Evolutionary conservation across 306 rosid genomes (phyloP), one percentile per base, ranked within the genome.

Genomic region (Arachis hypogaea): DNA sequence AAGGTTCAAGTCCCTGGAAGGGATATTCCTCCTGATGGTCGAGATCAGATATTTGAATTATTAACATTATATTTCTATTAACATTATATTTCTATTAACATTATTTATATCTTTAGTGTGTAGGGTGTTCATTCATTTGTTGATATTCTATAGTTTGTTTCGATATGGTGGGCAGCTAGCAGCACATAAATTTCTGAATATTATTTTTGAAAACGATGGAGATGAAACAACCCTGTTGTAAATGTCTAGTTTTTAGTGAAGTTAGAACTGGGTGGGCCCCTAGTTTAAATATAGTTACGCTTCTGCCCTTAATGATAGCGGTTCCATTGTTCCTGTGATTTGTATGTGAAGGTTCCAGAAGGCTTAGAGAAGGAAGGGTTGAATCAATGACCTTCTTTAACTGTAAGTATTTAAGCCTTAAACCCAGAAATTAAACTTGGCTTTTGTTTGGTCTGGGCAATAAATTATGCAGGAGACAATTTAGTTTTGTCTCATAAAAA

Each of bases 1-100:
- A 86, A 86, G 66, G 96, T 95, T 66, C 96, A 85, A 74, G 98
- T 95, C 80, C 96, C 93, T 0, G 98, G 99, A 69, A 84, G 99
- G 72, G 99, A 95, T 63, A 83, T 92, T 82, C 92, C 96, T 29
- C 86, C 85, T 6, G 98, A 95, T 51, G 92, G 93, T 28, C 90
- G 80, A 36, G 91, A 80, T 42, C 89, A 97, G 49, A 75, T 88
- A 56, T 82, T 89, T 2, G 90, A 92, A 78, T 72, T 94, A 69
- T 74, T 94, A n/a, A n/a, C n/a, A n/a, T n/a, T n/a, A n/a, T n/a
- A n/a, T n/a, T n/a, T n/a, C n/a, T n/a, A n/a, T n/a, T n/a, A n/a
- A n/a, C n/a, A n/a, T n/a, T n/a, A n/a, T n/a, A n/a, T n/a, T n/a
- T n/a, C n/a, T n/a, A n/a, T n/a, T n/a, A n/a, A n/a, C n/a, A n/a